A percentile compares a stretch with the other conserved stretches of the same genome.
Conservation (phyloP, 257 asterid genomes). For the Avicennia marina region DNA sequence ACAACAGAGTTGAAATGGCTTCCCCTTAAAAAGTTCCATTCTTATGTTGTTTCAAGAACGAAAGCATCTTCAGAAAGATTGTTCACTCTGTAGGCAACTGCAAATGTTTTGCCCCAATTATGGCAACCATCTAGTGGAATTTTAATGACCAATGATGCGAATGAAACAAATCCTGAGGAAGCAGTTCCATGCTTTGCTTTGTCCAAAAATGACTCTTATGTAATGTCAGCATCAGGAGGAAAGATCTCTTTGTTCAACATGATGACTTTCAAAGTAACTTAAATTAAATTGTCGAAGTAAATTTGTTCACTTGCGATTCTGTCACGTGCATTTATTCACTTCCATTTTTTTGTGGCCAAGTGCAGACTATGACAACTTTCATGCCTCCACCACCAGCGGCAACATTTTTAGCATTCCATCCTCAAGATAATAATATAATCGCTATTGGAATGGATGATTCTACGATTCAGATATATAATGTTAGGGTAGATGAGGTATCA, state of each 20-base stretch:
- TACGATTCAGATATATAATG: conserved; percentile 58
- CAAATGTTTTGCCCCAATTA: conserved; percentile 37
- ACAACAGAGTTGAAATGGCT: not conserved
- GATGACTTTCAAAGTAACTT: conserved; percentile 49
- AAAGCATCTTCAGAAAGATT: not conserved
- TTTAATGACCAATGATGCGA: conserved; percentile 38
- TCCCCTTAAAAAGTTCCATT: no score
- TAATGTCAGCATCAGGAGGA: conserved; percentile 54
- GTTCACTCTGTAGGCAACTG: conserved; percentile 25
- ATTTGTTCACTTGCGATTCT: not conserved
- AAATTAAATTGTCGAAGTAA: not conserved
- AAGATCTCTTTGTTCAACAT: conserved; percentile 46
- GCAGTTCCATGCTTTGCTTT: conserved; percentile 51
- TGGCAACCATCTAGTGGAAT: conserved; percentile 57
- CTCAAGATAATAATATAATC: conserved; percentile 63
- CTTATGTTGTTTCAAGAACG: conserved; percentile 2
- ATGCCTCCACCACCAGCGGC: conserved; percentile 79
- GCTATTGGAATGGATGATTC: conserved; percentile 76
- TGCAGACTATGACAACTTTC: conserved; percentile 62
- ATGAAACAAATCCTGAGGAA: conserved; percentile 44
- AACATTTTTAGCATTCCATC: conserved; percentile 65
- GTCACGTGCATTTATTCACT: not conserved
- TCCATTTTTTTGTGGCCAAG: not conserved
- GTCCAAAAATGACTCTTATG: conserved; percentile 53
- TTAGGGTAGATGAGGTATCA: conserved; percentile 64